Conservation (phyloP, 2,329 filamentous ascomycete genomes). For the Neopestalotiopsis sp. region DNA sequence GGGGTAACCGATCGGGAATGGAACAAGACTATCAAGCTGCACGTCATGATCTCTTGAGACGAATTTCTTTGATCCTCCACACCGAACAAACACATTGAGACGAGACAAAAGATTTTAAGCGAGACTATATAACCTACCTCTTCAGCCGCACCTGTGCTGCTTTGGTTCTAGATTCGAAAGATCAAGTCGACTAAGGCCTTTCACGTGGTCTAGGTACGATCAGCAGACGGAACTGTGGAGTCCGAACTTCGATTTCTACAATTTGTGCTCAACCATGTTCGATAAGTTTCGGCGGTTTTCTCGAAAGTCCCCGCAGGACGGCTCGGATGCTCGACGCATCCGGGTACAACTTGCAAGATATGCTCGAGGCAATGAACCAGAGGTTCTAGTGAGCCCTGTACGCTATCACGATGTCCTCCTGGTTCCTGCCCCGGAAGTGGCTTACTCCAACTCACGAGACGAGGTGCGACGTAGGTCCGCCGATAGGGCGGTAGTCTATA, state of each 20-base stretch:
- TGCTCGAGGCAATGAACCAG: not conserved
- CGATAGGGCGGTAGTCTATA: not conserved
- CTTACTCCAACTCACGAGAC: not conserved
- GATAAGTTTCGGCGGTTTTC: no score
- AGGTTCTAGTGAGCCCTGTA: not conserved
- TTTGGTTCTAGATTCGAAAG: not conserved
- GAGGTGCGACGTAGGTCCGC: not conserved
- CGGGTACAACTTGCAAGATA: no score
- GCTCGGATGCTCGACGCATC: no score
- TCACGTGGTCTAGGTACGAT: not conserved
- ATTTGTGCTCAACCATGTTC: not conserved
- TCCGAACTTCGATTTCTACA: not conserved
- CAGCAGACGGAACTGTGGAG: not conserved
- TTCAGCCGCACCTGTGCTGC: not conserved
- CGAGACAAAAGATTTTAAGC: not conserved
- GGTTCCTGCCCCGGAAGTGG: not conserved
- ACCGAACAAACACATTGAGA: not conserved
- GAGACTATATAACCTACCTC: not conserved
- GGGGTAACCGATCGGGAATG: not conserved
- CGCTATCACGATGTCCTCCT: not conserved
- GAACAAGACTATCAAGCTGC: not conserved
- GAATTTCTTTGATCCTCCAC: not conserved
- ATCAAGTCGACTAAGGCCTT: not conserved
- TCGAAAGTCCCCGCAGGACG: no score
- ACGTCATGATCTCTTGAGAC: not conserved